Conservation (phyloP, 2,329 filamentous ascomycete genomes). For the Neofusicoccum kwambonambiense region DNA sequence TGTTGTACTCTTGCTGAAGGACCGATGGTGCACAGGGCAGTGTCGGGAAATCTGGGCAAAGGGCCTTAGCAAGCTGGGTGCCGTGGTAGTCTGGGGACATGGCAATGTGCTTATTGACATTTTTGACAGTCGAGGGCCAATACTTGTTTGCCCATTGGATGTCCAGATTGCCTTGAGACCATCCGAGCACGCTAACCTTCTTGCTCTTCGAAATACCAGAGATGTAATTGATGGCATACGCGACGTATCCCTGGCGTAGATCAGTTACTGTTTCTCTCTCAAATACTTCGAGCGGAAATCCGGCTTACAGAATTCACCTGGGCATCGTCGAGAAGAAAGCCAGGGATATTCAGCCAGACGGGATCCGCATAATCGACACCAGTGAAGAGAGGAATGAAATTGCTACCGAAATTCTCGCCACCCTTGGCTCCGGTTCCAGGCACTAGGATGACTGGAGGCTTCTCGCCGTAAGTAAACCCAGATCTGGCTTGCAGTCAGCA, state of each 20-base stretch:
- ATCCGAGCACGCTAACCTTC: conserved; percentile 50
- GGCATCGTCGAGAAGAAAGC: conserved; percentile 47
- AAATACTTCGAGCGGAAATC: neutral
- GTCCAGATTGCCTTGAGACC: conserved; percentile 55
- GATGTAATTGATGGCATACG: conserved; percentile 60
- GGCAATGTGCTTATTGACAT: conserved; percentile 51
- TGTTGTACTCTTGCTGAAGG: conserved; percentile 49
- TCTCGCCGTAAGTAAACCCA: conserved; percentile 48
- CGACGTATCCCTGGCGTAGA: conserved; percentile 48
- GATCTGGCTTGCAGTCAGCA: conserved; percentile 26
- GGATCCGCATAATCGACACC: conserved; percentile 48
- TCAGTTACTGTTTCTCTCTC: neutral
- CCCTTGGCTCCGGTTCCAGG: conserved; percentile 54
- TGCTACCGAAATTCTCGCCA: conserved; percentile 46
- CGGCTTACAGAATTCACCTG: conserved; percentile 46
- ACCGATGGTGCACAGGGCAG: conserved; percentile 40
- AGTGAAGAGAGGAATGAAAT: conserved; percentile 50
- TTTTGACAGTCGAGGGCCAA: conserved; percentile 51
- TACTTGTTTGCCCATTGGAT: conserved; percentile 60
- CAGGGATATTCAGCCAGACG: conserved; percentile 57
- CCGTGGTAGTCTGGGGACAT: conserved; percentile 56
- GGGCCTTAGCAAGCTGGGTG: conserved; percentile 40
- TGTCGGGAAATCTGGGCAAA: neutral
- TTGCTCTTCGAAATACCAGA: conserved; percentile 37
- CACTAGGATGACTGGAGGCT: conserved; percentile 52